Evolutionary conservation across 1,284 basidiomycete genomes (phyloP).

Genomic region (Irpex rosettiformis): DNA sequence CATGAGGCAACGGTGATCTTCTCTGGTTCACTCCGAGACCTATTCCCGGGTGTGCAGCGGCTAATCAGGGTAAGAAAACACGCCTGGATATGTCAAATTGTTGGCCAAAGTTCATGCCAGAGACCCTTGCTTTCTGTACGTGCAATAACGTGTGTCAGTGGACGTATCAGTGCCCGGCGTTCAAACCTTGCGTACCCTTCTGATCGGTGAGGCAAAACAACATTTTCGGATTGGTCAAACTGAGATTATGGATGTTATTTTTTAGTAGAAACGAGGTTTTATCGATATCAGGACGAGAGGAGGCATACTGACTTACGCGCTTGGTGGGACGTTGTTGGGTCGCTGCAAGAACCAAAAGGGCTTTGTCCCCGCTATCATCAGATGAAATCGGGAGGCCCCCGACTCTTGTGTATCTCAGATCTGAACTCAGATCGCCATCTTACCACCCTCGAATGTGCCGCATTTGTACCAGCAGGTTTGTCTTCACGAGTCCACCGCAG

Average conservation of each 20-base stretch:
- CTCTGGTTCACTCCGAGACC: conserved; percentile 14
- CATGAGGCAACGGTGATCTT: conserved; percentile 30
- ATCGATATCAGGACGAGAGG: not conserved
- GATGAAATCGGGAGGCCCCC: conserved; percentile 7
- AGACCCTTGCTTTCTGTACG: not conserved
- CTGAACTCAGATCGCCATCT: not conserved
- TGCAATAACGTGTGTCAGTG: conserved; percentile 5
- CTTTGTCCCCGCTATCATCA: not conserved
- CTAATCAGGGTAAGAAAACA: conserved; percentile 12
- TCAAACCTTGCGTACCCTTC: not conserved
- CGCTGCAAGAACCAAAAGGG: not conserved
- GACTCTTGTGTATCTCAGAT: conserved; percentile 7
- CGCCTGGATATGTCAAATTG: conserved; percentile 11
- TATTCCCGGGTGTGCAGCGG: conserved; percentile 1
- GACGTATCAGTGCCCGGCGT: conserved; percentile 13
- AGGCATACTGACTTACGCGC: not conserved
- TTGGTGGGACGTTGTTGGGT: not conserved
- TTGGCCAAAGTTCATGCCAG: not conserved
- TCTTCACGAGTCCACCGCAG: not conserved
- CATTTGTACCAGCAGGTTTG: not conserved
- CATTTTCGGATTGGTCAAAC: too few species aligned
- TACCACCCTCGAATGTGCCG: conserved; percentile 2
- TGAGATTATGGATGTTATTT: too few species aligned
- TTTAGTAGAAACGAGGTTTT: too few species aligned
- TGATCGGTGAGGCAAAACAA: not conserved